Base-by-base conservation (phyloP, 305 asterid genomes). In the Fraxinus floribunda region DNA sequence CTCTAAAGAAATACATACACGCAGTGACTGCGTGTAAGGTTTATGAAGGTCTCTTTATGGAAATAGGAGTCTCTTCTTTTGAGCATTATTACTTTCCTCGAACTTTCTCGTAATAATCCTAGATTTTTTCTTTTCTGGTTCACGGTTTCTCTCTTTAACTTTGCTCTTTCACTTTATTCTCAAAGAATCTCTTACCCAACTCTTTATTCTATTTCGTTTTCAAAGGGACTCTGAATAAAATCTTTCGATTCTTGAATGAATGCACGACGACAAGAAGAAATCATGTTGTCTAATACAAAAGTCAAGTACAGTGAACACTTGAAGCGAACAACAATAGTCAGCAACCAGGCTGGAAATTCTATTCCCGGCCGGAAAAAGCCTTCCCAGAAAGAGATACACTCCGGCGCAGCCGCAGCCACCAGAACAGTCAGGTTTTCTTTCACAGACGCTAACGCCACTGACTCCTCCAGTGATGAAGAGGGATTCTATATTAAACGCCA, bases 361-460 rank as follows among this genome's bases (percentile, higher is more conserved):
- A 18, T 55, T 24, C 68, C 76, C 70, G 80, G 38, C 49, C 3
- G 70, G 46, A 35, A 36, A 62, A 79, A 20, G 30, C 57, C 60
- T 18, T 66, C 20, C 7, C 82, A 78, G 75, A 35, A 29, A 3
- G 75, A 35, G 75, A 26, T 29, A n/a, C 18, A 9, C 9, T 26
- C 38, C 32, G 13, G 74, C 72, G 7, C 24, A 24, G 4, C 30
- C 75, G 70, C 73, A n/a, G 18, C 3, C 71, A 75, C 82, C 44
- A 84, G 81, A 72, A 83, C 87, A 0, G 60, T 91, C 7, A 85
- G 91, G 68, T 46, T 89, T 4, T 86, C 89, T 39, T 88, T 91
- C 29, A 87, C 91, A 36, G 95, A 91, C 79, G 85, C 92, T 10
- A 89, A 91, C 85, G 91, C 91, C 41, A 91, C 95, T 9, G 95